Evolutionary conservation across 352 stramenopile species (phyloP).

Genomic region (Lagenidium giganteum): DNA sequence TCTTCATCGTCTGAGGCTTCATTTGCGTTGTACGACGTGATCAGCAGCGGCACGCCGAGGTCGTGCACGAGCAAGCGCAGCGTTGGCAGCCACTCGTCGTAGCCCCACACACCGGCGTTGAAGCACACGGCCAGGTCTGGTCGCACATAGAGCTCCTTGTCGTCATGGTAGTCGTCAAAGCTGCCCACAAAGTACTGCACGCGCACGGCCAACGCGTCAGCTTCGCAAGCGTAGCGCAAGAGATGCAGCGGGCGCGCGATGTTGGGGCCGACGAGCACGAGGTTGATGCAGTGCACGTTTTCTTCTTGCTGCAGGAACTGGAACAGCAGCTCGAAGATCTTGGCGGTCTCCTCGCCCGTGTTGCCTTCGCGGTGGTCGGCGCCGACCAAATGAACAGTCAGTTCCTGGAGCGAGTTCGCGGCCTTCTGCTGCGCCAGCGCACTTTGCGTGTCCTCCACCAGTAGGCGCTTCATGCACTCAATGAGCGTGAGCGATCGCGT

Average conservation of each 20-base stretch:
- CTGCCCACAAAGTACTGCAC: constrained; percentile 66
- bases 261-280: constrained; percentile 77
- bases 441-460: neutral
- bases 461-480: constrained; percentile 26
- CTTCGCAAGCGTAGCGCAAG: constrained; percentile 17
- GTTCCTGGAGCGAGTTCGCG: neutral
- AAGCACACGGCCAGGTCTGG: constrained; percentile 75
- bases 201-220: neutral
- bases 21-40: constrained; percentile 84
- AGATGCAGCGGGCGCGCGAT: constrained; percentile 51
- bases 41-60: constrained; percentile 50
- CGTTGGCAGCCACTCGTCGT: constrained; percentile 81
- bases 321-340: constrained; percentile 50
- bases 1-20: constrained; percentile 80
- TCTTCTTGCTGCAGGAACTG: constrained; percentile 24
- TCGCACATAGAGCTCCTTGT: constrained; percentile 32
- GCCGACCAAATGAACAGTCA: constrained; percentile 67
- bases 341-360: constrained; percentile 41
- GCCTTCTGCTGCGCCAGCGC: neutral
- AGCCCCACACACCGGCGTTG: constrained; percentile 85
- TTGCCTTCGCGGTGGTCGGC: constrained; percentile 78
- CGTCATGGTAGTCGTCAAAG: constrained; percentile 52
- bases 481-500: constrained; percentile 27
- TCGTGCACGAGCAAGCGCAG: constrained; percentile 56
- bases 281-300: constrained; percentile 30